Conservation (phyloP, 345 rosid genomes). For the Salix brachista region DNA sequence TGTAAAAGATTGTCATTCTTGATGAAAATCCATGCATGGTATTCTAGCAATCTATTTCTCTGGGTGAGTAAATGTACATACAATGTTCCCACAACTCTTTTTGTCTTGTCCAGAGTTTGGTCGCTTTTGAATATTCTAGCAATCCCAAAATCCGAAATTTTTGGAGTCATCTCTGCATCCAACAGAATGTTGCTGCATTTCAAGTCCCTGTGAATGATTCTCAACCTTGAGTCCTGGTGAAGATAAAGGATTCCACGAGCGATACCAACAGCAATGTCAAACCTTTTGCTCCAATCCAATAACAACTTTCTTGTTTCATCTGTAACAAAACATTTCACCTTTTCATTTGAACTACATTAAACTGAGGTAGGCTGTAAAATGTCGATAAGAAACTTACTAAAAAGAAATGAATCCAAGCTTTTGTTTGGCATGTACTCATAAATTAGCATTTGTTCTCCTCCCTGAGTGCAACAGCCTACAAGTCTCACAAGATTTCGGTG, state of each 20-base stretch:
- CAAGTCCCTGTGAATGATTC: background rate
- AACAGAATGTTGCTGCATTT: conserved; percentile 17
- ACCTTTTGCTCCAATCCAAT: conserved; percentile 15
- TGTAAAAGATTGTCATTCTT: too few species aligned
- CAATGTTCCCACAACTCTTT: conserved; percentile 22
- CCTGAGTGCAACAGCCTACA: conserved; percentile 28
- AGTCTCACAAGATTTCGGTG: conserved; percentile 22
- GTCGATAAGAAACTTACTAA: conserved; percentile 7
- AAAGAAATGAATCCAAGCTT: conserved; percentile 22
- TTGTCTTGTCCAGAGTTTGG: conserved; percentile 6
- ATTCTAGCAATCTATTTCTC: background rate
- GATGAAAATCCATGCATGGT: background rate
- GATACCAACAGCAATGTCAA: conserved; percentile 14
- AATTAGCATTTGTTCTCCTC: conserved; percentile 62
- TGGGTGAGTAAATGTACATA: background rate
- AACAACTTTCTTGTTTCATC: background rate
- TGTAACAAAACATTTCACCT: background rate
- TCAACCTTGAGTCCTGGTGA: background rate
- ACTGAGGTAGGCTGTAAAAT: background rate
- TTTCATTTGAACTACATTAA: background rate
- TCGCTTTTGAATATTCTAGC: background rate
- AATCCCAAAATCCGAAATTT: conserved; percentile 23
- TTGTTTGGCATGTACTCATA: conserved; percentile 53
- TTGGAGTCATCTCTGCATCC: conserved; percentile 18
- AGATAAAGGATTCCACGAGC: conserved; percentile 19